Conservation (phyloP, 345 rosid species). For the Ailanthus altissimus region DNA sequence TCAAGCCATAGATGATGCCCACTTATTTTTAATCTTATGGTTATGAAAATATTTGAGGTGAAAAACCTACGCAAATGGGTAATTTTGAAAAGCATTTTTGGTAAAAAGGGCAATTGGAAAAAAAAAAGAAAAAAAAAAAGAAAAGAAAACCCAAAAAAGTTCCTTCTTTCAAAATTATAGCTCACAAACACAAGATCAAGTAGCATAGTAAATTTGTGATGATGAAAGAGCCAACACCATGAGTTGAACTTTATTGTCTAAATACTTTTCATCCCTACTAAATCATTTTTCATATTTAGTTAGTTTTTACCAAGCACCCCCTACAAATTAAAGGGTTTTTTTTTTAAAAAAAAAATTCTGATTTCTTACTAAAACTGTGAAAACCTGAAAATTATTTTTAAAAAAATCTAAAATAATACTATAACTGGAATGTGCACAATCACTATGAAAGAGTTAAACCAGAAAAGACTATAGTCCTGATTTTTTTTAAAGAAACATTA, state of each 20-base stretch:
- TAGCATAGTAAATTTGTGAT: not conserved
- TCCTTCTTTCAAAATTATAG: not conserved
- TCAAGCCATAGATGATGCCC: slow-evolving; percentile 22
- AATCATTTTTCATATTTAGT: not conserved
- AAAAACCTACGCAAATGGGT: slow-evolving; percentile 6
- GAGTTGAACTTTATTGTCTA: not conserved
- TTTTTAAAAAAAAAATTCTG: too few species aligned
- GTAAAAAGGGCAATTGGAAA: not conserved
- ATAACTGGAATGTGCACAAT: too few species aligned
- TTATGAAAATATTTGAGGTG: not conserved
- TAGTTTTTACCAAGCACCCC: too few species aligned
- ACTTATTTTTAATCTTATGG: slow-evolving; percentile 8
- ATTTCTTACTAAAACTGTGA: too few species aligned
- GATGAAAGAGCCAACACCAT: not conserved
- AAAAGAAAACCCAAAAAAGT: not conserved
- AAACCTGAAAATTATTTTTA: too few species aligned
- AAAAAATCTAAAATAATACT: too few species aligned
- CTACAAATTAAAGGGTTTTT: too few species aligned
- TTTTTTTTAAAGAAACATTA: too few species aligned
- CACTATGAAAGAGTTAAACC: too few species aligned
- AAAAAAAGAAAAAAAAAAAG: not conserved
- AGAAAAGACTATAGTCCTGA: too few species aligned
- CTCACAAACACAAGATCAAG: not conserved
- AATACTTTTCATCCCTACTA: not conserved
- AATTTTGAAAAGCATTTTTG: not conserved